Percentiles rank a stretch among this genome's conserved stretches.
Conservation (phyloP, 306 rosid species). For the Rosa chinensis region DNA sequence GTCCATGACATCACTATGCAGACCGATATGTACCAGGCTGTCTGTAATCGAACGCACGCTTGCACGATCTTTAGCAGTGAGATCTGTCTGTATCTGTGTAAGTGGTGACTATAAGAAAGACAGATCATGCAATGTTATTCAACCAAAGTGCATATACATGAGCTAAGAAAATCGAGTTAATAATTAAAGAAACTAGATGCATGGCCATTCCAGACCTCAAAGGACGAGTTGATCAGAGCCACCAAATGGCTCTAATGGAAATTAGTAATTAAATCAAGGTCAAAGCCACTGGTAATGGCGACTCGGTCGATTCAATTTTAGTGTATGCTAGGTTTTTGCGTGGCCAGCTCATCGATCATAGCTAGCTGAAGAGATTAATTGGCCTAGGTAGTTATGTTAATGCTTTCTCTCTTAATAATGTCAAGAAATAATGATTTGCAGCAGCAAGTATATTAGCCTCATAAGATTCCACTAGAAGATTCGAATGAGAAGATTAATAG, state of each 20-base stretch:
- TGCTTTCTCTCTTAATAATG: not conserved
- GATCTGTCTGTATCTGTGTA: not conserved
- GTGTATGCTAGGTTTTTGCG: not conserved
- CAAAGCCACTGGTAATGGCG: not conserved
- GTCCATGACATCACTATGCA: not conserved
- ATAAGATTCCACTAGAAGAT: conserved; percentile 5
- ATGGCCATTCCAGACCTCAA: conserved; percentile 18
- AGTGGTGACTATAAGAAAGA: not conserved
- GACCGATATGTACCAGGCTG: not conserved
- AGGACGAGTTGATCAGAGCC: not conserved
- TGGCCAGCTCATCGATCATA: conserved; percentile 25
- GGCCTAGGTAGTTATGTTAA: not conserved
- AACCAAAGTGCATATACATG: not conserved
- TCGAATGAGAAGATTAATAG: not conserved
- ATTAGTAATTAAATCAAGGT: not conserved
- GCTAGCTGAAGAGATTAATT: not conserved
- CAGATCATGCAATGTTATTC: not conserved
- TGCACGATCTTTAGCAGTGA: not conserved
- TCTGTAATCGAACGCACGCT: not conserved
- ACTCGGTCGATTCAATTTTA: not conserved
- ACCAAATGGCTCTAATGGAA: not conserved
- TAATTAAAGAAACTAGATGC: not conserved
- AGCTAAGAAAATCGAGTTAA: not conserved
- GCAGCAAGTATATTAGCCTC: not conserved
- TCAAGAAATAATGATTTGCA: not conserved